Conservation (phyloP, 805 yeast genomes). For the Debaryomyces hansenii region DNA sequence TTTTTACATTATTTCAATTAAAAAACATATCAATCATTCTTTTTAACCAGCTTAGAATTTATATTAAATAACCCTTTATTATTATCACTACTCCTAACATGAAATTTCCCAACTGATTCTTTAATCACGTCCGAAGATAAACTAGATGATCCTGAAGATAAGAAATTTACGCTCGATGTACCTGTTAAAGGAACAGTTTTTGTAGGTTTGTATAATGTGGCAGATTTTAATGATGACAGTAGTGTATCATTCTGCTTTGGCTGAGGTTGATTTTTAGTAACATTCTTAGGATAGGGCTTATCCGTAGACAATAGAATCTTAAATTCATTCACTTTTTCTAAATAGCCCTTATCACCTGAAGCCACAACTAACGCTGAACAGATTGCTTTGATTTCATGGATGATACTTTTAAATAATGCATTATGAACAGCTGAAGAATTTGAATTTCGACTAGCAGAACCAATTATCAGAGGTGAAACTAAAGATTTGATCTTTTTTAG, state of each 20-base stretch:
- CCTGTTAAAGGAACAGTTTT: neutral
- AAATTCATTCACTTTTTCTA: constrained; percentile 3
- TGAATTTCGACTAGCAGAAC: neutral
- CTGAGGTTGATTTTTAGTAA: neutral
- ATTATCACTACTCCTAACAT: too few species aligned
- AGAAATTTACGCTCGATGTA: neutral
- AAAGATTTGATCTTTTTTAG: neutral
- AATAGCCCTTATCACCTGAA: constrained; percentile 4
- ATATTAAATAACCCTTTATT: too few species aligned
- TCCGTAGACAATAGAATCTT: neutral
- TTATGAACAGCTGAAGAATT: neutral
- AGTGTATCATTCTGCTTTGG: neutral
- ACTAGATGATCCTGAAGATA: constrained; percentile 3
- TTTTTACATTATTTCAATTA: too few species aligned
- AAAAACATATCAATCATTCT: too few species aligned
- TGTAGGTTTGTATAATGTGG: neutral
- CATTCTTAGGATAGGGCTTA: neutral
- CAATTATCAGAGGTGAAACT: neutral
- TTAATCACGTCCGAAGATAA: neutral
- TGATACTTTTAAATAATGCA: constrained; percentile 9
- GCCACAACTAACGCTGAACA: constrained; percentile 11
- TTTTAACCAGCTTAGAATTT: too few species aligned
- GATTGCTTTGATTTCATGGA: constrained; percentile 24
- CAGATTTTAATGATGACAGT: constrained; percentile 1
- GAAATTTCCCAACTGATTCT: too few species aligned